phyloP scores from a whole-genome alignment of 352 stramenopile species.

The Globisporangium nunn region DNA sequence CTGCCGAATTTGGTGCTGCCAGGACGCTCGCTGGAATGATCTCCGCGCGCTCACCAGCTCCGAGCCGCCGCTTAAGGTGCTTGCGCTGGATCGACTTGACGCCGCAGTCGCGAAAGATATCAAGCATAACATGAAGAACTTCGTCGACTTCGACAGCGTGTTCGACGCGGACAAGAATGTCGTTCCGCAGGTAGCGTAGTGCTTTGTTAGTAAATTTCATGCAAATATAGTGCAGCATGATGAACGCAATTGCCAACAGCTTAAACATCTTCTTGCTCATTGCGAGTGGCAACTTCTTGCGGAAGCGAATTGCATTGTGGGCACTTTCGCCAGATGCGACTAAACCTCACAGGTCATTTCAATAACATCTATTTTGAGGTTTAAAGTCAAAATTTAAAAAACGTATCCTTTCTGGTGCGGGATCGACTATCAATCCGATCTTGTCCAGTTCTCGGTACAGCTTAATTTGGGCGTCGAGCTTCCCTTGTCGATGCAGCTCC shows the following conservation, averaged over 20 bases:
- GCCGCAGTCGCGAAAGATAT: not conserved
- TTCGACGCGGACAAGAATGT: not conserved
- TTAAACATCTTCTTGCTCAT: constrained; percentile 1
- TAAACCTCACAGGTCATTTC: no score
- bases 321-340: no score
- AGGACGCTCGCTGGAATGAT: no score
- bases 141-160: not conserved
- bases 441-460: not conserved
- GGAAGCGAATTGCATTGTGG: no score
- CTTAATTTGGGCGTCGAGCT: not conserved
- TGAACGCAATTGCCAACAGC: not conserved
- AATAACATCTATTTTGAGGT: no score
- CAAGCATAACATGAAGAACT: not conserved
- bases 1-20: no score
- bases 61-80: not conserved
- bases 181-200: not conserved
- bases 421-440: not conserved
- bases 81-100: not conserved
- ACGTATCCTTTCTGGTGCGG: not conserved
- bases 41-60: no score
- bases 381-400: not conserved
- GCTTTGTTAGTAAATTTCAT: not conserved
- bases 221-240: not conserved
- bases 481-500: not conserved
- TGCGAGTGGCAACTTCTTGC: no score